These are phyloP conservation scores for Aspergillus fructus DNA, from an alignment of 2,329 filamentous ascomycete species.

Conservation along the genomic window DNA sequence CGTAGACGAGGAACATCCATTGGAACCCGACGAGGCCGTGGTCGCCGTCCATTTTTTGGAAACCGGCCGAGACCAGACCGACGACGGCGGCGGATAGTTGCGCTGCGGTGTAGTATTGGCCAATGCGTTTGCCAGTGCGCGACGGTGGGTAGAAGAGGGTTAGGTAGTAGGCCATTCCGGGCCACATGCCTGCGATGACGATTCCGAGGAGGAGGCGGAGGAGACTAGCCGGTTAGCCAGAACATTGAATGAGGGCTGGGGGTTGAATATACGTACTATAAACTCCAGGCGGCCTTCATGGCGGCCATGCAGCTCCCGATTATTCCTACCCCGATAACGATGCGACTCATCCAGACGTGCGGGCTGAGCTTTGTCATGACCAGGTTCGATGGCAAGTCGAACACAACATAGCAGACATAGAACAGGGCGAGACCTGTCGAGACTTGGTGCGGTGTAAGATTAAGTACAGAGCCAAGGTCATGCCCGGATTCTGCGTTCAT, in stretches of 20 bases:
- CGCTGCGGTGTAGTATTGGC: conserved; percentile 83
- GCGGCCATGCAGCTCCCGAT: conserved; percentile 82
- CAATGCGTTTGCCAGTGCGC: conserved; percentile 81
- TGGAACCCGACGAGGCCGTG: conserved; percentile 68
- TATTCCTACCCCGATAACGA: conserved; percentile 81
- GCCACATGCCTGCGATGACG: conserved; percentile 93
- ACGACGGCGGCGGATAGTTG: conserved; percentile 89
- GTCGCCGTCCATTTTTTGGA: conserved; percentile 83
- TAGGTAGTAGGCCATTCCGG: conserved; percentile 89
- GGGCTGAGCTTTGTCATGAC: conserved; percentile 84
- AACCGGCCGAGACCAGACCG: conserved; percentile 83
- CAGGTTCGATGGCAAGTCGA: conserved; percentile 85
- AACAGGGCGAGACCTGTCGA: conserved; percentile 84
- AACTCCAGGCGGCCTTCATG: conserved; percentile 77
- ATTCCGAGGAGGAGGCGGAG: conserved; percentile 80
- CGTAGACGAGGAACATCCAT: conserved; percentile 84
- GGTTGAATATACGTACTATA: conserved; percentile 59
- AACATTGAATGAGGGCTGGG: neutral
- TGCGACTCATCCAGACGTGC: conserved; percentile 87
- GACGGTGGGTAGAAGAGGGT: conserved; percentile 90
- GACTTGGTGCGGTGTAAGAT: conserved; percentile 71
- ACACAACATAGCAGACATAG: conserved; percentile 88
- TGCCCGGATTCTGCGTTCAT: conserved; percentile 75
- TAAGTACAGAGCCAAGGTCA: conserved; percentile 70
- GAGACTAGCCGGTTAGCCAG: conserved; percentile 42